Evolutionary conservation across 257 asterid genomes (phyloP).

Genomic region (Petrea volubilis): DNA sequence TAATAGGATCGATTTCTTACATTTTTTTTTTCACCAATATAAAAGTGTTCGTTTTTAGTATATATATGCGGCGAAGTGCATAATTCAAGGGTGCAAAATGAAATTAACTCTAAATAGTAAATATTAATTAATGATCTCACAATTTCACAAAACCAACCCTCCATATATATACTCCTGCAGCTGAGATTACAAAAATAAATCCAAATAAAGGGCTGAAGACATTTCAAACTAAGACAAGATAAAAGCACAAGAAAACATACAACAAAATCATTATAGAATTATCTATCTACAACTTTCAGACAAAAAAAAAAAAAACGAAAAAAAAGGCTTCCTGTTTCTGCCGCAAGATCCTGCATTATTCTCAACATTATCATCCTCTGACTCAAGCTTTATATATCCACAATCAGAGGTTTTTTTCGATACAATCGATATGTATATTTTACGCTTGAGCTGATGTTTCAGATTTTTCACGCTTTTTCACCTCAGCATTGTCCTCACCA

Average conservation of each 20-base stretch:
- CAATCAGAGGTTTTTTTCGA: too few species aligned
- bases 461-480: conserved; percentile 19
- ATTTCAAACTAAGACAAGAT: not conserved
- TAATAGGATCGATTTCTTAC: too few species aligned
- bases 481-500: conserved; percentile 35
- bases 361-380: too few species aligned
- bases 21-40: too few species aligned
- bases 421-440: not conserved
- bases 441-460: conserved; percentile 18
- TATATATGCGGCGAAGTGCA: too few species aligned
- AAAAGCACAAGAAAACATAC: not conserved
- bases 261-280: not conserved
- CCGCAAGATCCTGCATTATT: conserved; percentile 8
- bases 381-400: not conserved
- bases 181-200: not conserved
- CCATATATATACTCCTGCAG: not conserved
- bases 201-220: not conserved
- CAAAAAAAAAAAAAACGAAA: too few species aligned
- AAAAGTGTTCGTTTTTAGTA: too few species aligned
- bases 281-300: not conserved
- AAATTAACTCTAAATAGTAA: too few species aligned
- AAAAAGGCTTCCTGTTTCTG: too few species aligned
- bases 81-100: too few species aligned
- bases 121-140: not conserved
- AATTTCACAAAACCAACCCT: not conserved